Conservation (phyloP, 305 asterid species). For the Rubia peregrina region DNA sequence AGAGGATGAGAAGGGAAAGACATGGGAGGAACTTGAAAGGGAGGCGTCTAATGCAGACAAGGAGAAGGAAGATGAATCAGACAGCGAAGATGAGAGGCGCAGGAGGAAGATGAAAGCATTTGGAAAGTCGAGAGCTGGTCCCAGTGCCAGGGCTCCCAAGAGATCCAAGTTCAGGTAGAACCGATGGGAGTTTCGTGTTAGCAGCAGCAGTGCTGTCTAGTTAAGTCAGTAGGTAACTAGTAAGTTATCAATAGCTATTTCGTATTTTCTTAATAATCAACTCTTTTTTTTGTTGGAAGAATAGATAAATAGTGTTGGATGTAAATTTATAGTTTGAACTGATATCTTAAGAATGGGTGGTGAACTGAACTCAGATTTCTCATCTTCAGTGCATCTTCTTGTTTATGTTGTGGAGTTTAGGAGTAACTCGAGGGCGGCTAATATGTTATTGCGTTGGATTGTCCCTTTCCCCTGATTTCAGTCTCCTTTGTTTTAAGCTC, state of each 20-base stretch:
- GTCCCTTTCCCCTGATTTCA: no score
- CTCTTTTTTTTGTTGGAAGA: no score
- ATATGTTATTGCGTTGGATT: no score
- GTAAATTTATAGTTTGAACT: no score
- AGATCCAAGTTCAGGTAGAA: conserved; percentile 42
- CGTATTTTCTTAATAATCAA: no score
- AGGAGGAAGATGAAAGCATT: conserved; percentile 42
- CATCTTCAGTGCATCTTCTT: no score
- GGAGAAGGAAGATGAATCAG: conserved; percentile 67
- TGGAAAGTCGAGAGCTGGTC: conserved; percentile 39
- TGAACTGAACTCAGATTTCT: no score
- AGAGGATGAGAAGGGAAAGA: conserved; percentile 64
- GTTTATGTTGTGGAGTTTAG: no score
- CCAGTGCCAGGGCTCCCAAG: conserved; percentile 29
- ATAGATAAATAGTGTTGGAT: no score
- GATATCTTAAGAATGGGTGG: no score
- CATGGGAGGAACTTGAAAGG: conserved; percentile 82
- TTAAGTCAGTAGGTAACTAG: background rate
- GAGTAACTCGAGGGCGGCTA: no score
- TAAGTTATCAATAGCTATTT: background rate
- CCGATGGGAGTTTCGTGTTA: background rate
- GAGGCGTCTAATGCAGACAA: conserved; percentile 71
- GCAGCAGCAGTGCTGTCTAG: conserved; percentile 4
- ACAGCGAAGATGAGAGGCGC: conserved; percentile 64
- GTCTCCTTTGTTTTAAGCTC: no score